These are phyloP conservation scores for Solanum ossicruentum DNA, from an alignment of 257 asterid species.

Conservation along the genomic window DNA sequence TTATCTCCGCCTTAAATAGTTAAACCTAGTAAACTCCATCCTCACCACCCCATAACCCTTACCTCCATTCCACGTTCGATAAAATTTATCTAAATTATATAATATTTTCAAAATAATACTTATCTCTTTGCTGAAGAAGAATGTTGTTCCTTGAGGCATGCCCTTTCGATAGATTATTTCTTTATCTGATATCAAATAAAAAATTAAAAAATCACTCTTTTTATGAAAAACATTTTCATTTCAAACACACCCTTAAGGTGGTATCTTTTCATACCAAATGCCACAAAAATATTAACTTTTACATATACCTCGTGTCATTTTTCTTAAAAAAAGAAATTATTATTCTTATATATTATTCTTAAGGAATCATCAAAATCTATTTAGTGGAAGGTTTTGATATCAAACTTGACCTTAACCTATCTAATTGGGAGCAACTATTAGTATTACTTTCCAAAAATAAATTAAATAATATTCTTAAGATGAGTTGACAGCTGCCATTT, in stretches of 20 bases:
- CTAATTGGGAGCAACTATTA: neutral
- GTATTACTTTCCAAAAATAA: neutral
- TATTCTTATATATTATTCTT: neutral
- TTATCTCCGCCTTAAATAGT: rapidly evolving
- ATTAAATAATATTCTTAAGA: neutral
- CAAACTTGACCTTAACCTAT: conserved; percentile 4
- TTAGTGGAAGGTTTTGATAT: neutral
- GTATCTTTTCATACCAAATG: neutral
- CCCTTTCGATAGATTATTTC: too few species aligned
- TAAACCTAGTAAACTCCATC: neutral
- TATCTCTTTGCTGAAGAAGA: too few species aligned
- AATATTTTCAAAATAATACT: neutral
- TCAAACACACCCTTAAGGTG: neutral
- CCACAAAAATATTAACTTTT: neutral
- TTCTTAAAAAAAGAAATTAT: neutral
- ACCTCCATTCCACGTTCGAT: neutral
- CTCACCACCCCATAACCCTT: neutral
- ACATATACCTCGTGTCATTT: neutral
- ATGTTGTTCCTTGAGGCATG: too few species aligned
- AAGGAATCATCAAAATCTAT: conserved; percentile 10
- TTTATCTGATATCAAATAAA: too few species aligned
- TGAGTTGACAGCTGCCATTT: conserved; percentile 10
- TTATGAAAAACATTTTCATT: neutral
- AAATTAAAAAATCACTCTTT: neutral
- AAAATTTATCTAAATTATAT: too few species aligned